These are phyloP conservation scores for Melanopsichium pennsylvanicum DNA, from an alignment of 1,284 basidiomycete genomes.

Conservation along the genomic window DNA sequence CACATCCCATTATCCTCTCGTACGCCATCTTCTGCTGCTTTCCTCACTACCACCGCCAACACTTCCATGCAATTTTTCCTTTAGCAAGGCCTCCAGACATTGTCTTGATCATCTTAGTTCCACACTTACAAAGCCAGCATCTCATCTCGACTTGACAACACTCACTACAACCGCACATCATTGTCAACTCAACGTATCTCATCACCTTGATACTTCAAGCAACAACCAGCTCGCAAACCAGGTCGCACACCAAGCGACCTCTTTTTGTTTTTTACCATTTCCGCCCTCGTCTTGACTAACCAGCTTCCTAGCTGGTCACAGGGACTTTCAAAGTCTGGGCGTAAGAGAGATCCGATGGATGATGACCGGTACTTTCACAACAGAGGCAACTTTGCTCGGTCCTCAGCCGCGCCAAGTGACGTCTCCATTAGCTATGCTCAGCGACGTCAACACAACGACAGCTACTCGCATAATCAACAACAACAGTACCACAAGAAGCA, in stretches of 20 bases:
- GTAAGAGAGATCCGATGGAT: conserved; percentile 37
- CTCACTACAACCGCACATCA: too few relatives aligned
- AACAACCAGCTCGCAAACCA: conserved; percentile 25
- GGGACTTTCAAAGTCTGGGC: conserved; percentile 18
- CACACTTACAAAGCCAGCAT: too few relatives aligned
- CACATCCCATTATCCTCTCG: background rate
- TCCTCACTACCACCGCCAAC: conserved; percentile 3
- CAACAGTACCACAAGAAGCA: conserved; percentile 3
- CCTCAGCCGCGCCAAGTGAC: too few relatives aligned
- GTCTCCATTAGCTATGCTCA: too few relatives aligned
- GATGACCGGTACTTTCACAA: conserved; percentile 34
- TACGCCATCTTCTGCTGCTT: conserved; percentile 2
- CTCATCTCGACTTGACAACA: too few relatives aligned
- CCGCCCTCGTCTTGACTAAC: conserved; percentile 20
- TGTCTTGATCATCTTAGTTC: too few relatives aligned
- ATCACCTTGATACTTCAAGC: background rate
- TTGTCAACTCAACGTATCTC: too few relatives aligned
- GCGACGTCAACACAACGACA: too few relatives aligned
- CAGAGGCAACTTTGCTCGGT: conserved; percentile 18
- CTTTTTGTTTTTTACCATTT: conserved; percentile 34
- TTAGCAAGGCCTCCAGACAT: background rate
- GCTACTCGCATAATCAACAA: too few relatives aligned
- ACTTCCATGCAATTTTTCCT: background rate
- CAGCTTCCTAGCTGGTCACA: conserved; percentile 43
- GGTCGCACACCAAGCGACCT: too few relatives aligned